Conservation (phyloP, 192 early-diverging fungal genomes). For the Gorgonomyces haynaldii region DNA sequence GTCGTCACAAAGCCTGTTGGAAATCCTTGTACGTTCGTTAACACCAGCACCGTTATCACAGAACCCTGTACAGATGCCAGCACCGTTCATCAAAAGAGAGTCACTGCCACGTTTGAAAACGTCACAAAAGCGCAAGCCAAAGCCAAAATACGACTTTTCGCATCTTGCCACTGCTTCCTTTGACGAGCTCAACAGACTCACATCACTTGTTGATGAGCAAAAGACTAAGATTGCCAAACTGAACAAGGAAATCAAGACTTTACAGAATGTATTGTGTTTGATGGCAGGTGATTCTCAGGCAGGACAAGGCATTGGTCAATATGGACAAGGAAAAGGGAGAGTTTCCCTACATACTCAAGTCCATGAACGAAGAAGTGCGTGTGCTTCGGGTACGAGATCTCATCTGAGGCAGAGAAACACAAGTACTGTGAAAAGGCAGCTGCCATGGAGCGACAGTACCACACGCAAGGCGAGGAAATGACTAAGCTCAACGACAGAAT, state of each 20-base stretch:
- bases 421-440: not conserved
- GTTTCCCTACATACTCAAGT: conserved; percentile 12
- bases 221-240: conserved; percentile 17
- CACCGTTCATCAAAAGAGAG: not conserved
- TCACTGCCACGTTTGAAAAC: not conserved
- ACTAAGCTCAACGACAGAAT: not conserved
- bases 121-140: not conserved
- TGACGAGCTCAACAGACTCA: conserved; percentile 13
- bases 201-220: conserved; percentile 17
- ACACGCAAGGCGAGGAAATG: not conserved
- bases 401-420: conserved; percentile 2
- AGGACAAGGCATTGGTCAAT: conserved; percentile 16
- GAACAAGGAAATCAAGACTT: conserved; percentile 14
- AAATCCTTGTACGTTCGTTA: too few species aligned
- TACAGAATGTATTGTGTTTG: conserved; percentile 17
- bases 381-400: conserved; percentile 1
- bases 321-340: conserved; percentile 20
- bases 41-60: too few species aligned
- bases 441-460: not conserved
- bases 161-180: conserved; percentile 7
- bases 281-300: conserved; percentile 11
- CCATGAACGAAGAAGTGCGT: conserved; percentile 17
- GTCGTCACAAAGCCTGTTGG: too few species aligned
- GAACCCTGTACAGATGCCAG: not conserved
- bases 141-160: not conserved